Percentiles rank a stretch among this genome's conserved stretches.
Conservation (phyloP, 2,329 filamentous ascomycete genomes). For the Sporothrix phasma region DNA sequence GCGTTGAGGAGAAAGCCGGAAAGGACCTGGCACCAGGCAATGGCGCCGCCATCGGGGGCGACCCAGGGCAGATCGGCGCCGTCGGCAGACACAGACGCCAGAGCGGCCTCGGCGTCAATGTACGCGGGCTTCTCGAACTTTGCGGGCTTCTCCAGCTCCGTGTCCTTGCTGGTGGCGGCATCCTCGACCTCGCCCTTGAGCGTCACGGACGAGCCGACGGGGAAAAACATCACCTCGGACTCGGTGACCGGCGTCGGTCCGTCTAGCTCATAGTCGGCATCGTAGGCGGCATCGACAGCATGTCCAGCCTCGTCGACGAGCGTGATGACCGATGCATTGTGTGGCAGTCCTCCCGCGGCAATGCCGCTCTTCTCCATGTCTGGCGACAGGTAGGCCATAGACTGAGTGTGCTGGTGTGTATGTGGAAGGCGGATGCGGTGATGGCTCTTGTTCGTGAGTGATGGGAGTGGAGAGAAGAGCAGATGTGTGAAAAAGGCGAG, state of each 20-base stretch:
- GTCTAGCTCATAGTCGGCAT: neutral
- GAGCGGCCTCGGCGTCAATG: neutral
- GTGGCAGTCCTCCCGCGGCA: neutral
- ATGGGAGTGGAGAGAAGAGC: no score
- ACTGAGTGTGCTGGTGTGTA: neutral
- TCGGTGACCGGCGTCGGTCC: neutral
- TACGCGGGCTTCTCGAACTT: neutral
- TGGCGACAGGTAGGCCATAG: neutral
- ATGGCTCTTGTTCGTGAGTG: neutral
- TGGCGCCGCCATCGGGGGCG: conserved; percentile 35
- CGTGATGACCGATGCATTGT: conserved; percentile 10
- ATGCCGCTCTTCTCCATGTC: neutral
- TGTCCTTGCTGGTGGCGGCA: neutral
- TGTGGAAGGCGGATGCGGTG: no score
- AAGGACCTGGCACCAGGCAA: conserved; percentile 42
- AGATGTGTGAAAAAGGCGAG: neutral
- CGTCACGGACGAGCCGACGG: neutral
- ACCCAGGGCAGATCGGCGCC: neutral
- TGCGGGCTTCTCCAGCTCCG: no score
- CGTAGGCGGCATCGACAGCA: neutral
- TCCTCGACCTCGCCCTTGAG: neutral
- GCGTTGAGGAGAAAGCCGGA: conserved; percentile 38
- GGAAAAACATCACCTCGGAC: neutral
- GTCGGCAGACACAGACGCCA: neutral
- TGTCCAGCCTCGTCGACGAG: conserved; percentile 10